phyloP scores from a whole-genome alignment of 176 grass and related monocot species.

The Musa schizocarpa region DNA sequence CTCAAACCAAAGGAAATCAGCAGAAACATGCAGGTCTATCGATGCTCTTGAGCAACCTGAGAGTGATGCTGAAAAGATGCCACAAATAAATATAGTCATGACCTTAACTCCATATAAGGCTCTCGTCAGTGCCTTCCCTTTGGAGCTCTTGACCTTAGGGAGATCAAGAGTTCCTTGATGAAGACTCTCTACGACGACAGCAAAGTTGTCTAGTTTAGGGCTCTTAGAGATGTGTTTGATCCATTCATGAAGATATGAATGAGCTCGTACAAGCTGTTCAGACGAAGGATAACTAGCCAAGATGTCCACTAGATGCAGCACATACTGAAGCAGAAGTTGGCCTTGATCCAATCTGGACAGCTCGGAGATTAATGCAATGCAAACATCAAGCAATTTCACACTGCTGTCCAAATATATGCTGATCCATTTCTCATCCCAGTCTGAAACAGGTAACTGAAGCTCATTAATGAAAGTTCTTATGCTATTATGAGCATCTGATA shows the following conservation, averaged over 20 bases:
- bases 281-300: conserved; percentile 13
- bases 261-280: conserved; percentile 43
- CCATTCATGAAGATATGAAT: conserved; percentile 53
- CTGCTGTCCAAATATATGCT: conserved; percentile 77
- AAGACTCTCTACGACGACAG: conserved; percentile 29
- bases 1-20: conserved; percentile 67
- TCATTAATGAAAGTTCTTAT: conserved; percentile 59
- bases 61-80: conserved; percentile 36
- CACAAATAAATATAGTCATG: conserved; percentile 47
- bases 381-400: conserved; percentile 63
- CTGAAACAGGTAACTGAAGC: conserved; percentile 59
- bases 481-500: conserved; percentile 37
- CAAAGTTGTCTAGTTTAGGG: conserved; percentile 49
- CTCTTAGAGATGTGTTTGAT: conserved; percentile 25
- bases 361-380: conserved; percentile 62
- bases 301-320: conserved; percentile 41
- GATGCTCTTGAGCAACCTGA: conserved; percentile 37
- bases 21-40: conserved; percentile 43
- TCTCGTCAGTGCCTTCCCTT: conserved; percentile 54
- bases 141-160: conserved; percentile 31
- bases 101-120: conserved; percentile 63
- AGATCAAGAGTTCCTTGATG: background rate
- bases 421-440: conserved; percentile 92
- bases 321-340: conserved; percentile 55
- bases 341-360: conserved; percentile 60